Conservation (phyloP, 352 stramenopile species). For the Phytophthora citrophthora region DNA sequence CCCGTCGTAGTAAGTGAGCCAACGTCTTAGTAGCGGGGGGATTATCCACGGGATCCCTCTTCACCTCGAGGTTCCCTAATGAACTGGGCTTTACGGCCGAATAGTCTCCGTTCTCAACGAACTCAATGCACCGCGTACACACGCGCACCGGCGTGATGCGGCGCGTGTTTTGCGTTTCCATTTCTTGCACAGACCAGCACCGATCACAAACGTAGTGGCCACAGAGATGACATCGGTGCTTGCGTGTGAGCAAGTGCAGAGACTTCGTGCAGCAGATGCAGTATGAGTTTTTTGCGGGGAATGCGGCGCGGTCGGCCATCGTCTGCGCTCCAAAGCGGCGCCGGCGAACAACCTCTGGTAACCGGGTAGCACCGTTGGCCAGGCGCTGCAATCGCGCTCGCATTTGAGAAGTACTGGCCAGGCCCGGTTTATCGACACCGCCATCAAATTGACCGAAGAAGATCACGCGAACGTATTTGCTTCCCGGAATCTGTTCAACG, state of each 20-base stretch:
- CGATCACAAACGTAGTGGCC: conserved; percentile 39
- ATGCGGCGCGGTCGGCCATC: conserved; percentile 25
- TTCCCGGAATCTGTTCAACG: conserved; percentile 34
- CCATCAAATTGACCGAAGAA: conserved; percentile 43
- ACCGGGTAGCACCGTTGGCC: conserved; percentile 28
- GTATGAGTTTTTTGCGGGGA: conserved; percentile 29
- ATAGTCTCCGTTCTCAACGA: conserved; percentile 62
- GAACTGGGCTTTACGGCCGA: conserved; percentile 22
- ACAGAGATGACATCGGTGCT: conserved; percentile 38
- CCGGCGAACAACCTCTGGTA: conserved; percentile 36
- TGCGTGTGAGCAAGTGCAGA: conserved; percentile 33
- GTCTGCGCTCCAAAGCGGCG: conserved; percentile 36
- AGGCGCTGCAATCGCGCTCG: conserved; percentile 35
- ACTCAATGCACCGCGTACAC: conserved; percentile 51
- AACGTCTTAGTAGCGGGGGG: conserved; percentile 27
- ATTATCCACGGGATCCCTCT: conserved; percentile 14
- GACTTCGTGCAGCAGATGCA: conserved; percentile 43
- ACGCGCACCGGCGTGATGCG: conserved; percentile 42
- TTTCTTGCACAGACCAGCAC: conserved; percentile 36
- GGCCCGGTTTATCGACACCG: not conserved
- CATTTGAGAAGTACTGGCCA: conserved; percentile 25
- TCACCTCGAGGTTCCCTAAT: conserved; percentile 22
- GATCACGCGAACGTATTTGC: conserved; percentile 38
- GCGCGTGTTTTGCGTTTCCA: conserved; percentile 25
- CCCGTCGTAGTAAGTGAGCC: conserved; percentile 27